Base-by-base conservation (phyloP, 768 basidiomycete genomes). In the Tremella mesenterica region DNA sequence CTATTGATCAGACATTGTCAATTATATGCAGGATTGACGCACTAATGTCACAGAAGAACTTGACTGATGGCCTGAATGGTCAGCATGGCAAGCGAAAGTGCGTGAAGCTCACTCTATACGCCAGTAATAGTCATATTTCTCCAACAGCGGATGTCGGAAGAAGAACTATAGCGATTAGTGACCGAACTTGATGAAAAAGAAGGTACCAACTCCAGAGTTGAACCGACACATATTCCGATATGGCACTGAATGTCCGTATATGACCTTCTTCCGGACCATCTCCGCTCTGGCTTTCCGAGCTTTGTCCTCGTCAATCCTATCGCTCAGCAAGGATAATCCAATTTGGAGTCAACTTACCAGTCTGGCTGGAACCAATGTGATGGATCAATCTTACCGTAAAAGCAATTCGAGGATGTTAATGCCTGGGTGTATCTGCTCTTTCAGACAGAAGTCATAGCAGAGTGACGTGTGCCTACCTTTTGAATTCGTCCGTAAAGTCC, bases 181-280 rank as follows among this genome's bases (percentile, higher is more conserved):
- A n/a, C n/a, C n/a, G n/a, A n/a, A n/a, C n/a, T n/a, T n/a, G n/a
- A n/a, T n/a, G 12, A 36, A 36, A 10, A 36, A 36, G 12, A 18
- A 36, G 33, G 18, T 36, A 75, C 83, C 59, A 73, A 88, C 87
- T 28, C 88, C 89, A 44, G 87, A 90, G 74, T 92, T 89, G 75
- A 84, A 96, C 10, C 92, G 82, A 73, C 92, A 95, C 92, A 95
- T 93, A 62, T 93, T 90, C 34, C 91, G 82, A 67, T 95, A 93
- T 2, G 75, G 71, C 1, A 77, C 73, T 8, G 68, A 65, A 56
- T 75, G 71, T 5, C 80, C 81, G 55, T 82, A 81, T 44, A 82
- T 81, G 59, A 83, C 80, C 39, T 79, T 74, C 36, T 78, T 78
- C 44, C 77, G 69, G 36, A 77, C 76, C 85, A 90, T 85, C 44